These are phyloP conservation scores for Phialophora verrucosa DNA, from an alignment of 2,329 filamentous ascomycete genomes.

Conservation along the genomic window DNA sequence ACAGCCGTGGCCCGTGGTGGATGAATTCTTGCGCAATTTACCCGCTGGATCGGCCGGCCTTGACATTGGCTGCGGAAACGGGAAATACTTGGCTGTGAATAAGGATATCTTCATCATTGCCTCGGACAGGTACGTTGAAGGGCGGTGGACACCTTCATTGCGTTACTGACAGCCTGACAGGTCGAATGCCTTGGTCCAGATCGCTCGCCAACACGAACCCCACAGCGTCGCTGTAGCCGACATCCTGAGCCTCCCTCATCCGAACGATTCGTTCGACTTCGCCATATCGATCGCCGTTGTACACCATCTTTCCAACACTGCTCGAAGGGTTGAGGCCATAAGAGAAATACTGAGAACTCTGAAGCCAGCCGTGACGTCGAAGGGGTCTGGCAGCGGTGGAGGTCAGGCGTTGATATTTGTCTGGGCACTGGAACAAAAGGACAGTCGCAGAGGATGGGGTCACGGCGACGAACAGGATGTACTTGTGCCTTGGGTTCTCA, in stretches of 20 bases:
- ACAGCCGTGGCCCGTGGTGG: constrained; percentile 89
- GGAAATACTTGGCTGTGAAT: constrained; percentile 89
- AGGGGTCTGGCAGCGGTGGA: constrained; percentile 35
- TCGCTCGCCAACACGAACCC: constrained; percentile 63
- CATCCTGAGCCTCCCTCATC: constrained; percentile 81
- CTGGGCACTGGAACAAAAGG: constrained; percentile 92
- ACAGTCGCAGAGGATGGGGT: constrained; percentile 86
- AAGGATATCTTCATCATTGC: constrained; percentile 77
- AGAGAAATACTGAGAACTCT: constrained; percentile 72
- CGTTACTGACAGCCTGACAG: constrained; percentile 45
- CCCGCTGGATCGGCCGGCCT: constrained; percentile 76
- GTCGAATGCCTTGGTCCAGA: constrained; percentile 63
- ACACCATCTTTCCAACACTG: constrained; percentile 84
- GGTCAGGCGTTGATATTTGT: constrained; percentile 84
- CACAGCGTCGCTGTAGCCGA: constrained; percentile 80
- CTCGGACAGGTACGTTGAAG: constrained; percentile 71
- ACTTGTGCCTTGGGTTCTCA: constrained; percentile 92
- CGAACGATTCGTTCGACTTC: constrained; percentile 72
- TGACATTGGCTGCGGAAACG: constrained; percentile 95
- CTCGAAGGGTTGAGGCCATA: constrained; percentile 75
- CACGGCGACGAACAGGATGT: constrained; percentile 84
- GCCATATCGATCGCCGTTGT: constrained; percentile 92
- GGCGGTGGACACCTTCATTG: too few species aligned
- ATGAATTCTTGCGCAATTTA: constrained; percentile 72
- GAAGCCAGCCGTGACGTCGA: constrained; percentile 40